Percentiles rank a stretch among this genome's conserved stretches.
phyloP scores from a whole-genome alignment of 2,329 filamentous ascomycete species.

The Aspergillus sp. region DNA sequence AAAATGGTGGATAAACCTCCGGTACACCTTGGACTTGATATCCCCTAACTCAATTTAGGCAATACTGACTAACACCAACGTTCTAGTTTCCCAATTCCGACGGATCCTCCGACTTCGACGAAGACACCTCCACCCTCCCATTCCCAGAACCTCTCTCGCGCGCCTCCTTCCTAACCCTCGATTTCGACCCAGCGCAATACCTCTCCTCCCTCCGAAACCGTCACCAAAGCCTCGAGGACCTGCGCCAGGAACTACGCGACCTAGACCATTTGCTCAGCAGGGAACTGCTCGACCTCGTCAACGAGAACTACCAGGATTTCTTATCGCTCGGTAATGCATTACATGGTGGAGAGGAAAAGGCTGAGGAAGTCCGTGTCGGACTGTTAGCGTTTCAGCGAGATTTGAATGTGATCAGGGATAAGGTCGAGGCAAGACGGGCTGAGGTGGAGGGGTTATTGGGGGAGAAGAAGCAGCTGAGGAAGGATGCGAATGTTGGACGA shows the following conservation, averaged over 20 bases:
- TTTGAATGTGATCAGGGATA: slow-evolving; percentile 63
- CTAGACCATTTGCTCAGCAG: slow-evolving; percentile 71
- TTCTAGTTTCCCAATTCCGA: slow-evolving; percentile 39
- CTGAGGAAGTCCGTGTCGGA: slow-evolving; percentile 83
- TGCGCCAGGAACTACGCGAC: slow-evolving; percentile 77
- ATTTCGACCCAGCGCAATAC: slow-evolving; percentile 75
- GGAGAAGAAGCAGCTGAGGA: slow-evolving; percentile 61
- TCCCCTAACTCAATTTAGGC: neutral
- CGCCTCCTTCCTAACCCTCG: slow-evolving; percentile 67
- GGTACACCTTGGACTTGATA: neutral
- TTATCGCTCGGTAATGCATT: slow-evolving; percentile 74
- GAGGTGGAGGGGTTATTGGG: slow-evolving; percentile 58
- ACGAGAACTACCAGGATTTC: slow-evolving; percentile 90
- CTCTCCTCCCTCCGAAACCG: slow-evolving; percentile 76
- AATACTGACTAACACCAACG: neutral
- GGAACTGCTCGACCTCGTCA: slow-evolving; percentile 90
- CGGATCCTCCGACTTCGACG: slow-evolving; percentile 49
- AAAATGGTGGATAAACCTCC: neutral
- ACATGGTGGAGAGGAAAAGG: slow-evolving; percentile 79
- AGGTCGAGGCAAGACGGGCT: slow-evolving; percentile 56
- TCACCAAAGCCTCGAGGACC: slow-evolving; percentile 92
- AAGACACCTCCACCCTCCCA: slow-evolving; percentile 62
- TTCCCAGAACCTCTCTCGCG: slow-evolving; percentile 82
- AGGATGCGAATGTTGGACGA: slow-evolving; percentile 57
- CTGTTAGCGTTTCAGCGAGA: slow-evolving; percentile 79